Base-by-base conservation (phyloP, 139 green algal genomes). In the Ettlia oleoabundans region DNA sequence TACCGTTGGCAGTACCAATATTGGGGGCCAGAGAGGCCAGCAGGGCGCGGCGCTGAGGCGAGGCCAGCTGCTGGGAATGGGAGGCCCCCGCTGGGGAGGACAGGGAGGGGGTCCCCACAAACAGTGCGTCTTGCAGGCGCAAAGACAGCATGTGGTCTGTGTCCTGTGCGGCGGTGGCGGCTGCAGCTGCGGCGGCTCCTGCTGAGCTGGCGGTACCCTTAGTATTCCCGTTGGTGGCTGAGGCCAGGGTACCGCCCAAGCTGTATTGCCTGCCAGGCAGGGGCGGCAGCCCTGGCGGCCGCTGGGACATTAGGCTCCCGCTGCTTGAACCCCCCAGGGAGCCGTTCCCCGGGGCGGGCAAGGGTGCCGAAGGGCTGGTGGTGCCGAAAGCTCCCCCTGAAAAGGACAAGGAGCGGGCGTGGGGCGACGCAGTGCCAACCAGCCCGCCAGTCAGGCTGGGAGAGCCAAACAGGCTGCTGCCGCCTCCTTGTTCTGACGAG, bases 391-490 rank as follows among this genome's bases (percentile, higher is more conserved):
- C 47, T 58, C 13, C 47, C 13, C 47, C 10, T 58, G 13, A 15
- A 15, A 10, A 58, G 47, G 47, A 10, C 47, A 41, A 42, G 33
- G 4, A 22, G 40, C 13, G 18, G 69, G 8, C 42, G 19, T 24
- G 66, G 22, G 13, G 37, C 38, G 6, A n/a, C 37, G 8, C 1
- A 9, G 21, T 2, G 6, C 33, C 47, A 47, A 33, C 64, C 32
- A 66, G 32, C 4, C 47, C 6, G 51, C 32, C 4, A 3, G 24
- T 32, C 4, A 66, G 1, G 47, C 21, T 24, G 3, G 71, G 71
- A 0, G 71, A 78, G 32, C 71, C 51, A 66, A 78, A 78, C 24
- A 78, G 71, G 71, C 71, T 78, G 51, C 71, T 22, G 71, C 64
- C 33, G 61, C 61, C 37, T 7, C 15, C 37, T 53, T 65, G 55